A percentile compares a stretch with the other conserved stretches of the same genome.
These are phyloP conservation scores for Thelonectria olida DNA, from an alignment of 2,329 filamentous ascomycete species.

Conservation along the genomic window DNA sequence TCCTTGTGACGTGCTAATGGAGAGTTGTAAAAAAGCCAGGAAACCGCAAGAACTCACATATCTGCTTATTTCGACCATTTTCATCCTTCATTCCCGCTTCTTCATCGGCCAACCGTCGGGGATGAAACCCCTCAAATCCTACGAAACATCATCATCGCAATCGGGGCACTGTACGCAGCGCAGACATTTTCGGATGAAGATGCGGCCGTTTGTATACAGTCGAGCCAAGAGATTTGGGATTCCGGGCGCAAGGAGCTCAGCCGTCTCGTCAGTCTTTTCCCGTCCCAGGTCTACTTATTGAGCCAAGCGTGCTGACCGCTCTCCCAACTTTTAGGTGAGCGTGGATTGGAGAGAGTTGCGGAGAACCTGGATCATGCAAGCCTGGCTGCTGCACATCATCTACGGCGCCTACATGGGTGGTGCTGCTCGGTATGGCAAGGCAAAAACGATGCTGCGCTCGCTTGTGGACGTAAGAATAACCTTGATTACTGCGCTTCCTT, in stretches of 20 bases:
- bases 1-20: too few relatives aligned
- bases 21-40: background rate
- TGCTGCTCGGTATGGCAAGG: constrained; percentile 33
- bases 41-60: constrained; percentile 2
- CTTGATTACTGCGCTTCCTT: background rate
- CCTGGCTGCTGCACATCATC: constrained; percentile 42
- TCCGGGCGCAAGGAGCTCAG: constrained; percentile 21
- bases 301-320: background rate
- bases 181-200: constrained; percentile 18
- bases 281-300: background rate
- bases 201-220: background rate
- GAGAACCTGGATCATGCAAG: constrained; percentile 40
- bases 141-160: constrained; percentile 27
- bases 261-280: background rate
- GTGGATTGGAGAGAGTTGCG: constrained; percentile 34
- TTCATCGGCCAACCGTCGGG: constrained; percentile 30
- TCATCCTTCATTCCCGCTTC: constrained; percentile 34
- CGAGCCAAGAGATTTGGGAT: constrained; percentile 32
- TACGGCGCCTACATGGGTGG: constrained; percentile 43
- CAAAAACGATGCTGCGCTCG: constrained; percentile 40
- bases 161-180: constrained; percentile 31
- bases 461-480: constrained; percentile 38
- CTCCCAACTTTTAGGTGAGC: constrained; percentile 29
- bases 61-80: constrained; percentile 35
- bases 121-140: constrained; percentile 12